Base-by-base conservation (phyloP, 169 alveolate species). In the Plasmodium chabaudi region DNA sequence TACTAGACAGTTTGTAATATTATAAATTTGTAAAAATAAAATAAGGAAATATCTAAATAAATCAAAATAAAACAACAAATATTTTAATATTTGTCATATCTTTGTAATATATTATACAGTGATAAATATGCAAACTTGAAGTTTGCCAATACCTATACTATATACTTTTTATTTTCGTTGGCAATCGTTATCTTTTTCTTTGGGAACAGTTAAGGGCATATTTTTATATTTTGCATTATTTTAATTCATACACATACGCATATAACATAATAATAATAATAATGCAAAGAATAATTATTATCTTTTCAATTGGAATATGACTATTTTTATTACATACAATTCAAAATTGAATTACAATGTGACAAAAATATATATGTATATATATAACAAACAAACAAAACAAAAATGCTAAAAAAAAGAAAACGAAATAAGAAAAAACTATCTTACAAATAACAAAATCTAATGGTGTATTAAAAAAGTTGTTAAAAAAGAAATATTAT, bases 181-280 rank as follows among this genome's bases (percentile, higher is more conserved):
- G 1, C 59, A 34, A 34, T 34, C 42, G 1, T 34, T 1, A 34
- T 15, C 19, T 2, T 57, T 57, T 57, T 57, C 25, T 57, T 57
- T 57, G 65, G 27, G 27, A 17, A 17, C 0, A 51, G 59, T n/a
- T 13, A 12, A 51, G 42, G 42, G 7, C 7, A 9, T 5, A 57
- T 57, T 15, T 57, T 57, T 17, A 57, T 57, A 42, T 15, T 57
- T n/a, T 23, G n/a, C 42, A n/a, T 57, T 57, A 57, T 57, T 57
- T 57, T 17, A 57, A n/a, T 57, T 15, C 19, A 57, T 17, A 17
- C 5, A 57, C 65, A 57, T 51, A 15, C 6, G 59, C 19, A 51
- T 51, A 15, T 51, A 51, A 51, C n/a, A 51, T 13, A 13, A 51
- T n/a, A 49, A 49, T n/a, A n/a, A 51, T 13, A 13, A 51, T 15